phyloP scores from a whole-genome alignment of 352 stramenopile genomes.

The Plasmopara viticola region DNA sequence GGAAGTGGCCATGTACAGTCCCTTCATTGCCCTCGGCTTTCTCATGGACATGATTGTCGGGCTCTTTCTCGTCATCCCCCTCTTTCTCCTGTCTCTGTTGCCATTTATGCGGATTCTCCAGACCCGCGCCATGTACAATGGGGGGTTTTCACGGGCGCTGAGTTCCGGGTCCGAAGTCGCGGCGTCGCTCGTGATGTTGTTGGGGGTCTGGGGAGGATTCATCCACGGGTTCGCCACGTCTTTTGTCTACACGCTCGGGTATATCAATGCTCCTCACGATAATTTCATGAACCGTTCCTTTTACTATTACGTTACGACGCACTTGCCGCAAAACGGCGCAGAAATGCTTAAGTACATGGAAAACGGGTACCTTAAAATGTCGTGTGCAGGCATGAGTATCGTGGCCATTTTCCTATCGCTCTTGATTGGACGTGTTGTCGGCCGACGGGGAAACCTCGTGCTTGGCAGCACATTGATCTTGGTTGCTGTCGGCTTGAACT shows the following conservation, averaged over 20 bases:
- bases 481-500: constrained; percentile 49
- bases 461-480: constrained; percentile 47
- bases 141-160: constrained; percentile 71
- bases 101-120: constrained; percentile 85
- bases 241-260: constrained; percentile 64
- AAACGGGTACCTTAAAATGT: constrained; percentile 50
- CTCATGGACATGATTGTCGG: constrained; percentile 84
- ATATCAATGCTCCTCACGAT: constrained; percentile 62
- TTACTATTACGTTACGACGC: constrained; percentile 44
- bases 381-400: constrained; percentile 46
- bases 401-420: constrained; percentile 44
- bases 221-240: constrained; percentile 70
- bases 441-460: constrained; percentile 54
- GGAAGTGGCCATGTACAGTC: constrained; percentile 57
- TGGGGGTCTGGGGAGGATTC: constrained; percentile 70
- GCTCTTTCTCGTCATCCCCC: constrained; percentile 66
- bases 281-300: constrained; percentile 81
- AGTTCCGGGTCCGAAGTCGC: constrained; percentile 78
- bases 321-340: constrained; percentile 26
- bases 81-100: constrained; percentile 66
- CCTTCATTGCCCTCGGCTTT: constrained; percentile 70
- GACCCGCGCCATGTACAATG: constrained; percentile 84
- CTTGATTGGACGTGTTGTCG: constrained; percentile 50
- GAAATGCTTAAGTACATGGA: constrained; percentile 46
- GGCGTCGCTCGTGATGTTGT: constrained; percentile 68